Evolutionary conservation across 768 basidiomycete genomes (phyloP), one percentile per base, ranked within the genome.

Genomic region (Myochromella boudieri): DNA sequence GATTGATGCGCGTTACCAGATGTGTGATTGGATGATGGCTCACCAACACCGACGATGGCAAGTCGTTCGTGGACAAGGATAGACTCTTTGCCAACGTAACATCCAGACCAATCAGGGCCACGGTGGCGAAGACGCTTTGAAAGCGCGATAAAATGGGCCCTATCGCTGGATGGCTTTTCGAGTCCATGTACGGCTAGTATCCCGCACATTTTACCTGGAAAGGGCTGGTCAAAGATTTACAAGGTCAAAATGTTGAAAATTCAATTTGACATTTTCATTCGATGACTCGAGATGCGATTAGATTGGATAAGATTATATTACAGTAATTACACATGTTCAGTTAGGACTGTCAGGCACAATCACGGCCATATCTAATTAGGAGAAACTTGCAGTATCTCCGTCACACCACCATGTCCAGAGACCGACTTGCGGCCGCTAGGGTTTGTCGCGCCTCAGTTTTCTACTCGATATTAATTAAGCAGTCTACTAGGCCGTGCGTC

Each of bases 41-140:
- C 49, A 95, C 95, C 95, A 54, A 99, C 92, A 60, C 97, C 97
- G 47, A 98, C 97, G 66, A 99, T 89, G 29, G 97, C 97, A 44
- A 99, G 80, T 45, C 97, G 87, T 64, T 99, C 97, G 57, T 99
- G 97, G 26, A 90, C 89, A 52, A 99, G 81, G 48, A 97, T 80
- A 32, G 80, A 76, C 42, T 85, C 77, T 65, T 84, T 82, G 36
- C 89, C 90, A 53, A 94, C 88, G 66, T 83, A 87, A 69, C 91
- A 95, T 22, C 97, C 97, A 11, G 92, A 94, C 97, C 97, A 99
- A 69, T 99, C 97, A 9, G 97, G 97, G 11, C 97, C 97, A 53
- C 95, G 85, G 63, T 97, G 95, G 42, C 95, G 81, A 50, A 91
- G 84, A 53, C 82, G 84, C 70, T 93, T 97, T 9, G 93, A 93